Base-by-base conservation (phyloP, 352 stramenopile species). In the Pythium myriotylum region DNA sequence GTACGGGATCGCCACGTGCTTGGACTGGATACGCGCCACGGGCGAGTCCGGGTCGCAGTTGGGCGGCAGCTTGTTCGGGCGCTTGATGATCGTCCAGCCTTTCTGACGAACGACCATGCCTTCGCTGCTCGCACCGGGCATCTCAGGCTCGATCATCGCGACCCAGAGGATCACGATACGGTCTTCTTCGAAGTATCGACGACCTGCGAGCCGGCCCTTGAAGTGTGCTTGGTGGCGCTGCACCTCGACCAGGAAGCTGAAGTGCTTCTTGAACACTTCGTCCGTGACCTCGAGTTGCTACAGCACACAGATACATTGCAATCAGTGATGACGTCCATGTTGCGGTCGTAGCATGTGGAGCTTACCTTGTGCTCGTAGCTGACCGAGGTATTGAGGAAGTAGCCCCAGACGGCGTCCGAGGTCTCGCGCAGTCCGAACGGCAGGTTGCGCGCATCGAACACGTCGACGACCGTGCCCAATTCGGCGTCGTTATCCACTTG, bases 1-100 rank as follows among this genome's bases (percentile, higher is more conserved):
- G 51, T 85, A 77, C 24, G 81, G 81, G 3, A 74, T 70, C 43
- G 86, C 75, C 47, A 88, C 70, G 59, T 88, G 87, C 72, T 79
- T 88, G 67, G 81, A 77, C 69, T 91, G 81, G 67, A 91, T 79
- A 46, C 87, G 81, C 40, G 81, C 73, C 43, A 77, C 61, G 39
- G 67, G 58, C 20, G 75, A 72, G 23, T 63, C 53, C 54, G 45
- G 29, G 16, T 61, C 61, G 33, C 52, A 62, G 20, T 79, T 75
- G 51, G 68, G 61, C 7, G 47, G 49, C 16, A 71, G 52, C 35
- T 53, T 37, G 37, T 57, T 61, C 16, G 60, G 60, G 2, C 45
- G 60, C 43, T 85, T 84, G 46, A 91, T 71, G 55, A 91, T 76
- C 23, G 73, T 89, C 67, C 78, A 88, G 37, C 81, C 81, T 24